Evolutionary conservation across 345 rosid species (phyloP).

Genomic region (Turnera subulata): DNA sequence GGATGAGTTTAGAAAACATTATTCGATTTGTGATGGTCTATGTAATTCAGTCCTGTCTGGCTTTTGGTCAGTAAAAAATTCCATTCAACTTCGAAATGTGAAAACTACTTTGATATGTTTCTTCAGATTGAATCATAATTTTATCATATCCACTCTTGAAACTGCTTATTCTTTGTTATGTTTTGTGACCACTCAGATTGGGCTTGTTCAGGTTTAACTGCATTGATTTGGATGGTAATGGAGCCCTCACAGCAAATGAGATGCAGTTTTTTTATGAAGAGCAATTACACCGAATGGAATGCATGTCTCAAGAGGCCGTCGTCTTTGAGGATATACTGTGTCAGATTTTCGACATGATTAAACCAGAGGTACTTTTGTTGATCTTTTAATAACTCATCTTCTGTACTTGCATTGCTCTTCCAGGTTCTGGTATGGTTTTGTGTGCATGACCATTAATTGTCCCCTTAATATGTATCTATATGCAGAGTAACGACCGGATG

Average conservation of each 20-base stretch:
- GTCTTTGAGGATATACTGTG: slow-evolving; percentile 91
- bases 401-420: neutral
- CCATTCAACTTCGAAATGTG: too few species aligned
- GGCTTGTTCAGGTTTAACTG: slow-evolving; percentile 72
- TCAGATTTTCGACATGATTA: slow-evolving; percentile 91
- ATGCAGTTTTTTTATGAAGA: slow-evolving; percentile 94
- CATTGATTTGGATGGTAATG: slow-evolving; percentile 94
- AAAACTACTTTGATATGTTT: too few species aligned
- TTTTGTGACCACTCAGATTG: slow-evolving; percentile 9
- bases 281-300: slow-evolving; percentile 97
- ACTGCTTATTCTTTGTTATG: too few species aligned
- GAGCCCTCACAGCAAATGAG: slow-evolving; percentile 72
- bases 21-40: too few species aligned
- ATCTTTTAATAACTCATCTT: slow-evolving; percentile 11
- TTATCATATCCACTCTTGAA: too few species aligned
- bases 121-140: too few species aligned
- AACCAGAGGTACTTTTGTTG: slow-evolving; percentile 56
- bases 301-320: slow-evolving; percentile 97
- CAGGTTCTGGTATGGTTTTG: neutral
- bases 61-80: too few species aligned
- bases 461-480: slow-evolving; percentile 4
- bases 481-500: slow-evolving; percentile 5
- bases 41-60: too few species aligned
- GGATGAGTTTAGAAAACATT: too few species aligned
- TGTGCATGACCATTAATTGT: neutral